A percentile compares a stretch with the other conserved stretches of the same genome.
phyloP scores from a whole-genome alignment of 345 rosid species.

The Citrus sp. region DNA sequence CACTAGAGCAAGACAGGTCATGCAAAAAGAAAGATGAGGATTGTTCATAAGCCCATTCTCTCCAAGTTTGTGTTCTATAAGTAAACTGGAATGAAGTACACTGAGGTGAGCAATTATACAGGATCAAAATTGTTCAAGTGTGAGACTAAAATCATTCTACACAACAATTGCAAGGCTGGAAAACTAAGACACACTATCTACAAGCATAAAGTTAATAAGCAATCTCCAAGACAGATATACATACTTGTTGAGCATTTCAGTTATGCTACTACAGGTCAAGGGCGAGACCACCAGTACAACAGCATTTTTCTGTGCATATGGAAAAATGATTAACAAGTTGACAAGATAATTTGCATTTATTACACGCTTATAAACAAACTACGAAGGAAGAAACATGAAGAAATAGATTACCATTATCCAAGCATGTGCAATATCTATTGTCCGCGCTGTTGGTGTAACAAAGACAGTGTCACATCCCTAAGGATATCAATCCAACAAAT shows the following conservation, averaged over 20 bases:
- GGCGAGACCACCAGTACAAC: conserved; percentile 68
- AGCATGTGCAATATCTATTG: conserved; percentile 77
- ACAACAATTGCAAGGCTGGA: neutral
- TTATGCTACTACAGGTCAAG: conserved; percentile 49
- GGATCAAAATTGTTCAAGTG: neutral
- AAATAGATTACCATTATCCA: conserved; percentile 74
- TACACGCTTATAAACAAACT: neutral
- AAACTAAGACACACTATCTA: neutral
- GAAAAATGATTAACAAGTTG: neutral
- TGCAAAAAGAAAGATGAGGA: neutral
- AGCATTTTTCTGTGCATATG: conserved; percentile 64
- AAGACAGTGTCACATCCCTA: conserved; percentile 95
- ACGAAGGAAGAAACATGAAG: neutral
- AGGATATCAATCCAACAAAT: conserved; percentile 31
- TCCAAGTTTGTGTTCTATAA: neutral
- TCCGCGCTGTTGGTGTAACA: conserved; percentile 87
- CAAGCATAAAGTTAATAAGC: neutral
- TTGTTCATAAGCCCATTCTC: neutral
- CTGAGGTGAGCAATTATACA: neutral
- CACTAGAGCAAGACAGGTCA: neutral
- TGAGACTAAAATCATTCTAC: neutral
- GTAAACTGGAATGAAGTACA: neutral
- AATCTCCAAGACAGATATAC: conserved; percentile 15
- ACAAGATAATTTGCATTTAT: neutral
- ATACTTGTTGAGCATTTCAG: conserved; percentile 72